These are phyloP conservation scores for Pezicula radicicola DNA, from an alignment of 2,329 filamentous ascomycete genomes.

Conservation along the genomic window DNA sequence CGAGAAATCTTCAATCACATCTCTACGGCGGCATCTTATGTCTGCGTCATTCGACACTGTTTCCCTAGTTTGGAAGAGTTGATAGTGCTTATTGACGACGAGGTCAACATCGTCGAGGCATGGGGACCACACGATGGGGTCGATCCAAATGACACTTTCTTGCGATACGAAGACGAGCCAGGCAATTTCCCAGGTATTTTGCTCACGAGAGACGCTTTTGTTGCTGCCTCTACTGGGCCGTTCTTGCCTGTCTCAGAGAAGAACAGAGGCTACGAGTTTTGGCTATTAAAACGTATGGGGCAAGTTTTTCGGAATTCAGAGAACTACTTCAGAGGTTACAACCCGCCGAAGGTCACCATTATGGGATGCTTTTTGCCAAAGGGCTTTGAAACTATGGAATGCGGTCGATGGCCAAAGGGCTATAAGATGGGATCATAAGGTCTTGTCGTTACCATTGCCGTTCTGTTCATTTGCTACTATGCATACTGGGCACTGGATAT, in stretches of 20 bases:
- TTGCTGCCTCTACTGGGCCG: conserved; percentile 5
- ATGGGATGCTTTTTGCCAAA: conserved; percentile 6
- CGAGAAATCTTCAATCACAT: conserved; percentile 1
- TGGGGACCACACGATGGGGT: not conserved
- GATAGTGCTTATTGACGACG: conserved; percentile 6
- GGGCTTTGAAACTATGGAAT: conserved; percentile 4
- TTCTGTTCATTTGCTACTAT: too few relatives aligned
- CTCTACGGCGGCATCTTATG: not conserved
- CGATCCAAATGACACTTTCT: not conserved
- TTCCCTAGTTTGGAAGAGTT: conserved; percentile 8
- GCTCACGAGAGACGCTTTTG: conserved; percentile 5
- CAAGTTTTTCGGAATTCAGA: not conserved
- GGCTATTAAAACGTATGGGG: not conserved
- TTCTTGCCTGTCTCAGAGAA: conserved; percentile 1
- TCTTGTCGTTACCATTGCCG: too few relatives aligned
- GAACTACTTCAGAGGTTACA: not conserved
- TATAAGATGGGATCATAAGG: too few relatives aligned
- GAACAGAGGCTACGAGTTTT: not conserved
- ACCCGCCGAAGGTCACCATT: conserved; percentile 2
- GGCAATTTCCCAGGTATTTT: not conserved
- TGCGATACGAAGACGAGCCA: not conserved
- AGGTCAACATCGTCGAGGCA: not conserved
- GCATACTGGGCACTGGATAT: too few relatives aligned
- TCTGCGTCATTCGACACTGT: not conserved
- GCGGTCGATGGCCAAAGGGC: conserved; percentile 1